phyloP scores from a whole-genome alignment of 2,329 filamentous ascomycete genomes.

The Colletotrichum orbiculare region DNA sequence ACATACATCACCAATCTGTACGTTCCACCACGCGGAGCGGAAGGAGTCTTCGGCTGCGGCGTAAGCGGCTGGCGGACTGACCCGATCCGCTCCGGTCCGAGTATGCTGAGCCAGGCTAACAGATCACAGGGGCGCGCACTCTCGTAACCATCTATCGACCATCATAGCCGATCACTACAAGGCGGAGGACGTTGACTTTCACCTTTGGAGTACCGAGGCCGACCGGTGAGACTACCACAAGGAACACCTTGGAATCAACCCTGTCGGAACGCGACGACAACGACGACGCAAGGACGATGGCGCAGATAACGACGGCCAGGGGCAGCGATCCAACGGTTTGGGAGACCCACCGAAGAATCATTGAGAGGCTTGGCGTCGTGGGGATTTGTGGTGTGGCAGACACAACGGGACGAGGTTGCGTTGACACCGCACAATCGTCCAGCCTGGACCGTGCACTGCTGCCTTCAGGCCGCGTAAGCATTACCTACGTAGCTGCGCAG shows the following conservation, averaged over 20 bases:
- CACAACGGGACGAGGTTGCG: slow-evolving; percentile 3
- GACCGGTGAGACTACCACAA: slow-evolving; percentile 40
- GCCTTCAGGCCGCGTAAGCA: slow-evolving; percentile 35
- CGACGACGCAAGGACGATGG: slow-evolving; percentile 21
- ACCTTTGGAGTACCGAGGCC: slow-evolving; percentile 54
- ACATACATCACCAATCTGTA: slow-evolving; percentile 84
- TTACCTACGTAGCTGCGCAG: background rate
- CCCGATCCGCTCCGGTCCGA: too few relatives aligned
- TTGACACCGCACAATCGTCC: slow-evolving; percentile 10
- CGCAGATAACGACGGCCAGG: slow-evolving; percentile 5
- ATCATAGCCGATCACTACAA: slow-evolving; percentile 83
- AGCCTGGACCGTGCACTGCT: slow-evolving; percentile 23
- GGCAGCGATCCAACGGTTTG: slow-evolving; percentile 28
- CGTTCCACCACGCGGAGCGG: slow-evolving; percentile 41
- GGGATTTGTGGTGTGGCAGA: slow-evolving; percentile 12
- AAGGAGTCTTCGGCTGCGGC: too few relatives aligned
- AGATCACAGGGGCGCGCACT: slow-evolving; percentile 68
- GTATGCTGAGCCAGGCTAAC: too few relatives aligned
- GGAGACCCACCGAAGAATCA: slow-evolving; percentile 17
- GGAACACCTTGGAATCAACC: slow-evolving; percentile 31
- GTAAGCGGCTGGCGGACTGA: too few relatives aligned
- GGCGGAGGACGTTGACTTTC: slow-evolving; percentile 75
- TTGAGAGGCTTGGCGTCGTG: slow-evolving; percentile 9
- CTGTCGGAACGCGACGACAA: slow-evolving; percentile 26
- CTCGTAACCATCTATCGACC: slow-evolving; percentile 77